phyloP scores from a whole-genome alignment of 2,329 filamentous ascomycete genomes.

The Cryoendolithus antarcticus region DNA sequence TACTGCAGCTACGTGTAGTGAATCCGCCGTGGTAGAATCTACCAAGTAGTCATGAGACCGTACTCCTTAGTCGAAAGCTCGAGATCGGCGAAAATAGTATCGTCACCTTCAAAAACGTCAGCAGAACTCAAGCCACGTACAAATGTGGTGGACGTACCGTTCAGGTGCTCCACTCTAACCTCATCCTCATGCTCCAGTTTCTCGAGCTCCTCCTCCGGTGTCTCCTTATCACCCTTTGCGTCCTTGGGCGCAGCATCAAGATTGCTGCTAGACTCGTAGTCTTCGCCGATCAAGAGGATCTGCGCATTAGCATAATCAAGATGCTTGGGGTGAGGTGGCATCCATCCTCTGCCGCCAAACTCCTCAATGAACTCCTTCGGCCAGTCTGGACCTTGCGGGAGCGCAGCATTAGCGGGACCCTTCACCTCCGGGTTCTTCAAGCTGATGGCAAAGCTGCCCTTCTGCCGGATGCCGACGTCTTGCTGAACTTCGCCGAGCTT shows the following conservation, averaged over 20 bases:
- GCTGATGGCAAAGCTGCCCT: constrained; percentile 67
- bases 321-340: constrained; percentile 58
- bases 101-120: constrained; percentile 33
- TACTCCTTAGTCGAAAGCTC: constrained; percentile 51
- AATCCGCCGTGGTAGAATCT: constrained; percentile 5
- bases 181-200: constrained; percentile 65
- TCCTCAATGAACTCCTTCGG: constrained; percentile 62
- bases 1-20: no score
- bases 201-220: constrained; percentile 59
- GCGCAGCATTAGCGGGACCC: constrained; percentile 49
- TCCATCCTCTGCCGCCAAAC: constrained; percentile 65
- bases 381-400: constrained; percentile 57
- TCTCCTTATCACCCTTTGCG: constrained; percentile 41
- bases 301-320: constrained; percentile 65
- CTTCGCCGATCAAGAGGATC: constrained; percentile 66
- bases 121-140: background rate
- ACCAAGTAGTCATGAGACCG: constrained; percentile 51
- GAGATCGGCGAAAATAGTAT: constrained; percentile 50
- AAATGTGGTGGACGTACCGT: constrained; percentile 8
- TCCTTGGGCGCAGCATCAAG: constrained; percentile 45
- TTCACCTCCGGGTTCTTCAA: constrained; percentile 66
- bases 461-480: constrained; percentile 57
- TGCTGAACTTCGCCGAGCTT: constrained; percentile 60
- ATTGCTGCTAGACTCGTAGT: constrained; percentile 43
- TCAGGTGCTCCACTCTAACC: constrained; percentile 48